Conservation (phyloP, 768 basidiomycete genomes). For the Kondoa malvinella region DNA sequence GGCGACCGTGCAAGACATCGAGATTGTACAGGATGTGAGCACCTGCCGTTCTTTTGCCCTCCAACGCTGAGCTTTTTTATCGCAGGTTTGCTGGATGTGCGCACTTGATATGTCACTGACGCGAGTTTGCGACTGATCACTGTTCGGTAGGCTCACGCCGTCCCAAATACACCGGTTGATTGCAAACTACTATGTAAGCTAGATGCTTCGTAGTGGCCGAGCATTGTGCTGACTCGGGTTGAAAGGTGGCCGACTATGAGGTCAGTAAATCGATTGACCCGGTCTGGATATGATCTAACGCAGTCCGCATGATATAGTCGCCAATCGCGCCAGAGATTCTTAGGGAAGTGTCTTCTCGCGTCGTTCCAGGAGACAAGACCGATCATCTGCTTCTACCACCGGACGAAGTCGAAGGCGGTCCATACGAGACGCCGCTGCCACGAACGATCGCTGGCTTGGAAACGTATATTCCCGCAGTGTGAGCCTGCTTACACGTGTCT, state of each 20-base stretch:
- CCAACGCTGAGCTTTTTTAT: neutral
- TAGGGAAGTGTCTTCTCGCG: conserved; percentile 85
- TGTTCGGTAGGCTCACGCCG: conserved; percentile 99
- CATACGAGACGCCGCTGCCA: conserved; percentile 81
- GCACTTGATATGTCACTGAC: no score
- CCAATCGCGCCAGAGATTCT: conserved; percentile 95
- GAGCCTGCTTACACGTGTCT: neutral
- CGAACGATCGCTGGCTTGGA: conserved; percentile 90
- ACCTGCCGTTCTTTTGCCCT: neutral
- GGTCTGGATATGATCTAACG: conserved; percentile 6
- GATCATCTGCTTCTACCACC: conserved; percentile 91
- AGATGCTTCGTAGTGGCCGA: neutral
- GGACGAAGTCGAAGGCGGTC: conserved; percentile 91
- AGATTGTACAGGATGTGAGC: conserved; percentile 71
- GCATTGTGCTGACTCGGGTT: neutral
- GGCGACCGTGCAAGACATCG: conserved; percentile 84
- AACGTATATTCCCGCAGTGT: conserved; percentile 59
- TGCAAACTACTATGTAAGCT: conserved; percentile 51
- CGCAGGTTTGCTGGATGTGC: neutral
- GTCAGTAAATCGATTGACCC: conserved; percentile 35
- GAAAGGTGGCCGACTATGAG: conserved; percentile 75
- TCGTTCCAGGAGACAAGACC: conserved; percentile 87
- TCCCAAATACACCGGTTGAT: conserved; percentile 99
- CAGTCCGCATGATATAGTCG: conserved; percentile 51
- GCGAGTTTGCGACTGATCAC: no score